These are phyloP conservation scores for Phytophthora nicotianae DNA, from an alignment of 352 stramenopile genomes.

Conservation along the genomic window DNA sequence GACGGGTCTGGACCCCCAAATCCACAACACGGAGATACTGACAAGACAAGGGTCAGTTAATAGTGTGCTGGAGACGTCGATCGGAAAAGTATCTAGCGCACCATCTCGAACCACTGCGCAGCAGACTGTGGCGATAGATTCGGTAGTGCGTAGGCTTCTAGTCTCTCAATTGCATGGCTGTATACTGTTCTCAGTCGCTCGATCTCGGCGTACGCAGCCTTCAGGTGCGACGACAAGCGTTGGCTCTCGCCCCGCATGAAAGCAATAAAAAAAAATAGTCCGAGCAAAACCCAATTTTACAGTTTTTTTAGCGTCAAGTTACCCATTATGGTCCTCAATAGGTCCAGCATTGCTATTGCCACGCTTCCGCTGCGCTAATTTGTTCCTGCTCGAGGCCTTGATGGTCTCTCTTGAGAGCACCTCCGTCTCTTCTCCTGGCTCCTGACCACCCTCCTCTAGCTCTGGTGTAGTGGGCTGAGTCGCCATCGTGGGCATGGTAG, in stretches of 20 bases:
- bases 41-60: background rate
- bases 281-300: background rate
- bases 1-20: conserved; percentile 69
- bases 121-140: conserved; percentile 50
- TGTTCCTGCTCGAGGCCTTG: conserved; percentile 67
- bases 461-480: conserved; percentile 27
- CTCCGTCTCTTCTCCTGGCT: conserved; percentile 45
- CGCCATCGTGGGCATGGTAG: conserved; percentile 6
- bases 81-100: conserved; percentile 20
- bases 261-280: background rate
- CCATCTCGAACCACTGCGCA: conserved; percentile 67
- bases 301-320: background rate
- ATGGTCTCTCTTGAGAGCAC: conserved; percentile 67
- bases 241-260: conserved; percentile 25
- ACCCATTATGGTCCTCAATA: conserved; percentile 10
- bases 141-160: conserved; percentile 39
- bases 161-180: conserved; percentile 42
- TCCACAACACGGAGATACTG: conserved; percentile 77
- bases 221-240: conserved; percentile 51
- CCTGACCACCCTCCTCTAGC: conserved; percentile 50
- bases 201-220: conserved; percentile 57
- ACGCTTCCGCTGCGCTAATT: conserved; percentile 63
- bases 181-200: conserved; percentile 46
- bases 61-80: background rate
- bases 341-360: conserved; percentile 13